Percentiles rank a stretch among this genome's conserved stretches.
These are phyloP conservation scores for Danielozyma ontarioensis DNA, from an alignment of 805 yeast species.

Conservation along the genomic window DNA sequence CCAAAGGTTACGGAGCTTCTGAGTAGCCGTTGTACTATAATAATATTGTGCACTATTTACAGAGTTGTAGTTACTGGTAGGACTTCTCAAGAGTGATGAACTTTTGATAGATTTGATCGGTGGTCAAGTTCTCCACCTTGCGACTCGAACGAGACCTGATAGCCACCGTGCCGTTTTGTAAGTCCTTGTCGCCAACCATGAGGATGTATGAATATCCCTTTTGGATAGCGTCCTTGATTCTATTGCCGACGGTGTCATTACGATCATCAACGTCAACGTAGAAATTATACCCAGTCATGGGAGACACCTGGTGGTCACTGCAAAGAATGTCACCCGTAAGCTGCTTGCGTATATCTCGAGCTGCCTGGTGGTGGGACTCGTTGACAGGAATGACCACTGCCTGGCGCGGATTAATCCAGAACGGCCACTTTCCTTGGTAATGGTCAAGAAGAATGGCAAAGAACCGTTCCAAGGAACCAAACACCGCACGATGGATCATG, in stretches of 20 bases:
- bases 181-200: constrained; percentile 86
- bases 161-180: constrained; percentile 52
- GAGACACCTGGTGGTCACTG: constrained; percentile 38
- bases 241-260: constrained; percentile 70
- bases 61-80: constrained; percentile 25
- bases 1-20: constrained; percentile 49
- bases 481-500: constrained; percentile 93
- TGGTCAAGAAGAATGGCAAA: constrained; percentile 88
- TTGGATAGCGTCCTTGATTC: constrained; percentile 72
- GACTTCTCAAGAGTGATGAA: constrained; percentile 56
- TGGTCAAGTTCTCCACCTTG: constrained; percentile 37
- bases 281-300: constrained; percentile 56
- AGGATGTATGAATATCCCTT: constrained; percentile 75
- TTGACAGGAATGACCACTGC: constrained; percentile 79
- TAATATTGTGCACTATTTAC: not conserved
- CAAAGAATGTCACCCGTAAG: constrained; percentile 42
- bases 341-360: constrained; percentile 40
- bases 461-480: constrained; percentile 91
- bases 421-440: constrained; percentile 92
- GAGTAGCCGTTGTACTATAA: not conserved
- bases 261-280: constrained; percentile 73
- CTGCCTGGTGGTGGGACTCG: constrained; percentile 51
- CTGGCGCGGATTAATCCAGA: constrained; percentile 93
- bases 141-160: constrained; percentile 56
- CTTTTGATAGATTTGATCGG: constrained; percentile 46